These are phyloP conservation scores for Podaxis sp. DNA, from an alignment of 768 basidiomycete genomes.

Conservation along the genomic window DNA sequence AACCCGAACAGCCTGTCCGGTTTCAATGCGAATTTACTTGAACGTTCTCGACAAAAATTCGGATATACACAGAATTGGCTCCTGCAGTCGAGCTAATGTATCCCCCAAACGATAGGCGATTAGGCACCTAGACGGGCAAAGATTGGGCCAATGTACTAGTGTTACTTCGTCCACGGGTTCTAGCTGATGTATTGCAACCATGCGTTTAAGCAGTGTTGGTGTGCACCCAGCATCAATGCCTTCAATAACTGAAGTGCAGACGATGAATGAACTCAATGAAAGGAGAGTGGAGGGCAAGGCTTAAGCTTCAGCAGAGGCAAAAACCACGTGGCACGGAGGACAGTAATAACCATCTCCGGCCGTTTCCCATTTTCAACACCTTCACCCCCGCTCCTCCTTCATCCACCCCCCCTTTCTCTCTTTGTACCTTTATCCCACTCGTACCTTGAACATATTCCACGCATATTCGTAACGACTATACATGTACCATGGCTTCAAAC, in stretches of 20 bases:
- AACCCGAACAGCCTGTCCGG: not conserved
- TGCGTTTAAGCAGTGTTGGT: not conserved
- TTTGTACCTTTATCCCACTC: slow-evolving; percentile 8
- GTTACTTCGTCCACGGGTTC: not conserved
- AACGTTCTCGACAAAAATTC: not conserved
- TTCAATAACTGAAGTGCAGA: not conserved
- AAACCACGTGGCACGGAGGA: slow-evolving; percentile 6
- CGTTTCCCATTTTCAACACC: slow-evolving; percentile 11
- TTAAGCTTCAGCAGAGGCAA: not conserved
- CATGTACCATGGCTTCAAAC: slow-evolving; percentile 9
- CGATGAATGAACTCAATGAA: not conserved
- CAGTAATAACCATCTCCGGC: not conserved
- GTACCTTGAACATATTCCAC: not conserved
- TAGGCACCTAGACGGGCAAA: no score
- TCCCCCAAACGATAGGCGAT: no score
- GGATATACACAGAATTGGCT: not conserved
- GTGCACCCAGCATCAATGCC: not conserved
- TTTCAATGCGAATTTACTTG: not conserved
- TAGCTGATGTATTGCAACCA: not conserved
- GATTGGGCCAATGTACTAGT: not conserved
- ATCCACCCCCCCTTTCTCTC: slow-evolving; percentile 9
- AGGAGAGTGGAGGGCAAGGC: not conserved
- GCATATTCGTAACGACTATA: slow-evolving; percentile 1
- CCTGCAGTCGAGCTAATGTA: no score
- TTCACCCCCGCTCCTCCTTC: slow-evolving; percentile 17